Evolutionary conservation across 1,284 basidiomycete genomes (phyloP).

Genomic region (Sanguinoderma infundibulare): DNA sequence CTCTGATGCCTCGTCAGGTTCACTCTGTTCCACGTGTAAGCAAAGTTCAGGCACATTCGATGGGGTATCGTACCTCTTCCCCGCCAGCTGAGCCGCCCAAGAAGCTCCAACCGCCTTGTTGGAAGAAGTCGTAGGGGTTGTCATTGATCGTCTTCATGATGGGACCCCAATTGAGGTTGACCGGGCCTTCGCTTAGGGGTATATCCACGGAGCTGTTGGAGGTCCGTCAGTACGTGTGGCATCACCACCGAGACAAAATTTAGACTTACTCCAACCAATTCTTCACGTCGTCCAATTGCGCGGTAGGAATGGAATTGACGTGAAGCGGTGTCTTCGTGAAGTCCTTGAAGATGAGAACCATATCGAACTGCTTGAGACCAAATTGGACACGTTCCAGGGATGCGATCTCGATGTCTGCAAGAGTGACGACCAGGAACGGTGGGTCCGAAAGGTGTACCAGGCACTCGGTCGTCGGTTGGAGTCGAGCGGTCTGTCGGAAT

Average conservation of each 20-base stretch:
- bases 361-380: slow-evolving; percentile 95
- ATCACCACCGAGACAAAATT: slow-evolving; percentile 6
- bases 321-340: slow-evolving; percentile 92
- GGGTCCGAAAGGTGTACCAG: slow-evolving; percentile 95
- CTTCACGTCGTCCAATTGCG: slow-evolving; percentile 93
- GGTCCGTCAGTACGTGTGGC: neutral
- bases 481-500: slow-evolving; percentile 90
- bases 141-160: slow-evolving; percentile 99
- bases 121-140: slow-evolving; percentile 95
- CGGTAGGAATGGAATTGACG: slow-evolving; percentile 94
- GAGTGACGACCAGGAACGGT: slow-evolving; percentile 95
- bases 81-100: slow-evolving; percentile 74
- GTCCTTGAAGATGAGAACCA: slow-evolving; percentile 96
- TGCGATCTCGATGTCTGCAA: slow-evolving; percentile 95
- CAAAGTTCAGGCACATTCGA: slow-evolving; percentile 1
- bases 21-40: slow-evolving; percentile 51
- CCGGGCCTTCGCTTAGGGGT: slow-evolving; percentile 93
- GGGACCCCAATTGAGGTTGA: slow-evolving; percentile 97
- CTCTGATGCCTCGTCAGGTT: slow-evolving; percentile 68
- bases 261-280: slow-evolving; percentile 93
- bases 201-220: slow-evolving; percentile 88
- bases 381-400: slow-evolving; percentile 98
- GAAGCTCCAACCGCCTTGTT: slow-evolving; percentile 95
- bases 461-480: slow-evolving; percentile 98
- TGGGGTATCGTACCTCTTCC: slow-evolving; percentile 53